Percentiles rank a stretch among this genome's conserved stretches.
phyloP scores from a whole-genome alignment of 805 yeast species.

The Naumovozyma baii region DNA sequence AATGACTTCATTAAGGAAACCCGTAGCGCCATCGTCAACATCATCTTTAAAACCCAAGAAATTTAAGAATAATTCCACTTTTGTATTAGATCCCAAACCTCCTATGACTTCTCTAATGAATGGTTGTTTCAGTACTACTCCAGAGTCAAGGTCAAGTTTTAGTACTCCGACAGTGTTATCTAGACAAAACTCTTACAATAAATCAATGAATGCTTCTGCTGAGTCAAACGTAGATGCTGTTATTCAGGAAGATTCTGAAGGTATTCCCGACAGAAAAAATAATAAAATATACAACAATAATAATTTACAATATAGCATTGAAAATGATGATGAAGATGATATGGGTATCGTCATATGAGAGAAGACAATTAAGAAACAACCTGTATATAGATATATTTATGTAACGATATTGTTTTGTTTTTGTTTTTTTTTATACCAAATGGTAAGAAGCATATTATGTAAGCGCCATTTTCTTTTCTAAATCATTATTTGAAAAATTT shows the following conservation, averaged over 20 bases:
- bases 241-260: no score
- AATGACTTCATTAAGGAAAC: conserved; percentile 11
- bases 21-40: not conserved
- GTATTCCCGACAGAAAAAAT: no score
- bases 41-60: conserved; percentile 6
- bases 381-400: no score
- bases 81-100: conserved; percentile 25
- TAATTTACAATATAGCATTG: not conserved
- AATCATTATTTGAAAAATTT: no score
- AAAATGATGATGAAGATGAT: not conserved
- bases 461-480: no score
- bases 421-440: no score
- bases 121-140: conserved; percentile 26
- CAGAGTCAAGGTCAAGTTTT: conserved; percentile 24
- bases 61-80: conserved; percentile 19
- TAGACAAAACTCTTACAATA: conserved; percentile 11
- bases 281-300: not conserved
- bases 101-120: conserved; percentile 26
- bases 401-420: no score
- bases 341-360: not conserved
- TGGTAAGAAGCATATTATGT: no score
- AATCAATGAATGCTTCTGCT: conserved; percentile 1
- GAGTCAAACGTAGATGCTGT: no score
- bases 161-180: conserved; percentile 23
- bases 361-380: no score